Base-by-base conservation (phyloP, 352 stramenopile species). In the Discostella stelligera region DNA sequence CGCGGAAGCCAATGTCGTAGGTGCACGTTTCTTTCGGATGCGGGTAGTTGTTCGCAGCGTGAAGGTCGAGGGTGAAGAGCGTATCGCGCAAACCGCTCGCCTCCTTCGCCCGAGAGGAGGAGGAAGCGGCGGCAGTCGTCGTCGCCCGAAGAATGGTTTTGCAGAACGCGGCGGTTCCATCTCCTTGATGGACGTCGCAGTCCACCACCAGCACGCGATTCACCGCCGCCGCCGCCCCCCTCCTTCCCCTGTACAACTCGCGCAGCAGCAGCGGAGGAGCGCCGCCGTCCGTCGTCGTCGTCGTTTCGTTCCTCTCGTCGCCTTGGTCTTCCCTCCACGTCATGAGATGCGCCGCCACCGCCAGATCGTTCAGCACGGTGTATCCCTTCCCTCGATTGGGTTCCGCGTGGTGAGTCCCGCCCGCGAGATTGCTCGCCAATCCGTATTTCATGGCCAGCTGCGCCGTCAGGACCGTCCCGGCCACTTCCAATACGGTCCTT, bases 321-420 rank as follows among this genome's bases (percentile, higher is more conserved):
- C 14, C 23, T 7, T 77, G 61, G 21, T 60, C 61, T 60, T 77
- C 59, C 39, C 44, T 68, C 68, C 74, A 82, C 44, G 67, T 77
- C 61, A 82, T 77, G 61, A 74, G 74, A 54, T 60, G 66, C 21
- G 72, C 64, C 14, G 86, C 74, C 10, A 93, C 81, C 2, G 86
- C 89, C 37, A 94, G 75, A 79, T 94, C 90, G 73, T 94, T 94
- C 6, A 94, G 60, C 60, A 93, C 92, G 0, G 90, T 94, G 74
- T 89, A 94, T 27, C 90, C 89, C 21, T 74, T 87, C 10, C 90
- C 90, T 41, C 66, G 69, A 8, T 63, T 74, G 5, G 52, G 61
- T 49, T 88, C 63, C 7, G 90, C 90, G 69, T 95, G 90, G 80
- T 95, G 90, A 4, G 90, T 95, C 7, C 90, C 90, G 5, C 90